A percentile compares a stretch with the other conserved stretches of the same genome.
Conservation (phyloP, 1,284 basidiomycete genomes). For the Boletellus sp. region DNA sequence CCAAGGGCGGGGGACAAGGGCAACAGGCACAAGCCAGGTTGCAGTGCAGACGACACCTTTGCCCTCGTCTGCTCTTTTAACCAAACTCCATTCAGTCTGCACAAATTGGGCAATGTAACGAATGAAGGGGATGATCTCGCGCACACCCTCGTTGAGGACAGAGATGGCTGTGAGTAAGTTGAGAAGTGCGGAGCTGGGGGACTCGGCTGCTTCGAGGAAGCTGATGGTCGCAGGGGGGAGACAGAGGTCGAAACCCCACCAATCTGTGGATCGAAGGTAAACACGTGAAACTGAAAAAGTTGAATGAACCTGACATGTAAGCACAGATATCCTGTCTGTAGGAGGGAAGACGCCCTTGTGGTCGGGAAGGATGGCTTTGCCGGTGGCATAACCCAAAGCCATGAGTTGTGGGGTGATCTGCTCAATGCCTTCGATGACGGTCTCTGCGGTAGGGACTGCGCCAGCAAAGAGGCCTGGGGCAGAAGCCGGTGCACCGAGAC, state of each 20-base stretch:
- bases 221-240: conserved; percentile 64
- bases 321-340: conserved; percentile 67
- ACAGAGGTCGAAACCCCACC: conserved; percentile 79
- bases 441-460: conserved; percentile 67
- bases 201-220: conserved; percentile 58
- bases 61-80: conserved; percentile 61
- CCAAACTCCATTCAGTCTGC: conserved; percentile 64
- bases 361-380: conserved; percentile 60
- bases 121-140: conserved; percentile 74
- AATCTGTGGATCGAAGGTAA: conserved; percentile 45
- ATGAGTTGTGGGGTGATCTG: conserved; percentile 73
- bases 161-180: conserved; percentile 71
- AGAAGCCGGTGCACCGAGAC: conserved; percentile 55
- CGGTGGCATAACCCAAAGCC: conserved; percentile 73
- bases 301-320: conserved; percentile 58
- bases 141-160: conserved; percentile 62
- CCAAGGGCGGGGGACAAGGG: conserved; percentile 72
- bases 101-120: conserved; percentile 75
- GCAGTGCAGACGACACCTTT: conserved; percentile 79
- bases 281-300: not conserved
- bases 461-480: conserved; percentile 63
- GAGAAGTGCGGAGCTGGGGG: conserved; percentile 57
- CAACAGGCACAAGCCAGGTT: conserved; percentile 80
- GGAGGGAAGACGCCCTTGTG: conserved; percentile 71
- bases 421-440: conserved; percentile 61